Base-by-base conservation (phyloP, 257 asterid species). In the Solanum appendiculatum region DNA sequence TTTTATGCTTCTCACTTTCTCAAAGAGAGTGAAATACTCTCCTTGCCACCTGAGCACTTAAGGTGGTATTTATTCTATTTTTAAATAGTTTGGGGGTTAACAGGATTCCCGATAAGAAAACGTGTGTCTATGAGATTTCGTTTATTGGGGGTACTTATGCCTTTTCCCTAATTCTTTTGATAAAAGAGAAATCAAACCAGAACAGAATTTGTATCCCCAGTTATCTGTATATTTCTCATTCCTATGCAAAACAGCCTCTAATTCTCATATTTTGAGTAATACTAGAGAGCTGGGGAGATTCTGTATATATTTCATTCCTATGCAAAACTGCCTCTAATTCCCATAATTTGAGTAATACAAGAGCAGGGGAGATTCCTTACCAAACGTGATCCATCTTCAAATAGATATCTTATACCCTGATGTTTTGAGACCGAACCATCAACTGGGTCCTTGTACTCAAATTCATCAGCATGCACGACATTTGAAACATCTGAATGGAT, bases 331-430 rank as follows among this genome's bases (percentile, higher is more conserved):
- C 37, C 11, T 77, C 37, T 42, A 77, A 42, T 42, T 78, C 40
- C 36, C 64, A 78, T 78, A 78, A 27, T 21, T 16, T 44, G 82
- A 42, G 86, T 66, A 86, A 48, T 83, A 34, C 64, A 44, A 44
- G 44, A 40, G 86, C 74, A 68, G 48, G 48, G 66, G 81, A 90
- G 40, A 86, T 25, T 64, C 60, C 84, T 94, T 94, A 97, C 99
- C 99, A 97, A 86, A 91, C 99, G 98, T 18, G 99, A 97, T 37
- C 98, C 98, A 85, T 97, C 99, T 89, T 91, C 97, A 89, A 97
- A 95, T 86, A 97, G 90, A 88, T 93, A 97, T 87, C 99, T 93
- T 89, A 97, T 94, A 54, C 99, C 99, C 93, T 97, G 99, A 89
- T 97, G 97, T 92, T 94, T 94, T 63, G 99, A 94, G 88, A 97